A percentile compares a stretch with the other conserved stretches of the same genome.
Conservation (phyloP, 371 early-diverging fungal species). For the Funneliformis caledonium region DNA sequence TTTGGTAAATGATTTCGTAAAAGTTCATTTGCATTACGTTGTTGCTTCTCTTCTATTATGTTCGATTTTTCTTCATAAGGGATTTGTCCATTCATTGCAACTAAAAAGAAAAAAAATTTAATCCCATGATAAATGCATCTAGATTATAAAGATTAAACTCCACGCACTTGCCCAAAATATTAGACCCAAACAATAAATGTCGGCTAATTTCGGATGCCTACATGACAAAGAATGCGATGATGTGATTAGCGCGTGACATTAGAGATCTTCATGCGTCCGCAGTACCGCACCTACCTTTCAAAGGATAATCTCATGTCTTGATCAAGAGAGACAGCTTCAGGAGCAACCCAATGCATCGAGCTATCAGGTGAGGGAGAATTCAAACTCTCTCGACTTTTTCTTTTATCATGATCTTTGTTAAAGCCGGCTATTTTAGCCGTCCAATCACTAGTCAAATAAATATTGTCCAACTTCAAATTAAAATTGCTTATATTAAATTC, state of each 20-base stretch:
- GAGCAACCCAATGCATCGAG: conserved; percentile 23
- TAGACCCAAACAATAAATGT: conserved; percentile 24
- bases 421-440: conserved; percentile 20
- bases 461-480: conserved; percentile 9
- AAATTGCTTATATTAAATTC: background rate
- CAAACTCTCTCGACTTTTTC: background rate
- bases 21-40: background rate
- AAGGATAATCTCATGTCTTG: conserved; percentile 2
- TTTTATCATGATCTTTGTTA: background rate
- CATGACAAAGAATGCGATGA: background rate
- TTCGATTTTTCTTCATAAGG: conserved; percentile 15
- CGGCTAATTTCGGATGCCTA: conserved; percentile 15
- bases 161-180: conserved; percentile 29
- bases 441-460: conserved; percentile 6
- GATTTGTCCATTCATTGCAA: conserved; percentile 16
- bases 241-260: background rate
- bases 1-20: background rate
- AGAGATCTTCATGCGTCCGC: background rate
- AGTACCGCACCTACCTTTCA: background rate
- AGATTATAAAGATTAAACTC: background rate
- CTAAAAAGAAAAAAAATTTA: background rate
- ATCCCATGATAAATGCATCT: background rate
- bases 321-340: conserved; percentile 3
- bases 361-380: background rate
- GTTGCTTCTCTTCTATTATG: conserved; percentile 5